These are phyloP conservation scores for Aspergillus baeticus DNA, from an alignment of 495 filamentous ascomycete genomes.

Conservation along the genomic window DNA sequence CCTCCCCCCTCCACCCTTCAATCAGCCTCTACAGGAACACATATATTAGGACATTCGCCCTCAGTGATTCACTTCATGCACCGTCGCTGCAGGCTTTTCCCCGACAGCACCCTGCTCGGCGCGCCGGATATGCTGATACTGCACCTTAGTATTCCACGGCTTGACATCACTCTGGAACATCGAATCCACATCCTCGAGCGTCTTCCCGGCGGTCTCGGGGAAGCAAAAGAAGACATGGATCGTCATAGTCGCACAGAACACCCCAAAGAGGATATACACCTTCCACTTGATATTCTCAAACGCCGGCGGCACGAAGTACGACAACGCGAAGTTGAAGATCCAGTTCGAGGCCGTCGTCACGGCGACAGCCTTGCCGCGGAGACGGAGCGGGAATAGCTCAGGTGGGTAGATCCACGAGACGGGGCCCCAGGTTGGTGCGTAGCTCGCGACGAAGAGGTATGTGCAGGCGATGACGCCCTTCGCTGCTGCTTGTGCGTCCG, in stretches of 20 bases:
- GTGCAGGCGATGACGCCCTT: slow-evolving; percentile 63
- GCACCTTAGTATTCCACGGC: slow-evolving; percentile 12
- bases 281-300: slow-evolving; percentile 71
- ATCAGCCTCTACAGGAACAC: too few relatives aligned
- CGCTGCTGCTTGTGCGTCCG: slow-evolving; percentile 37
- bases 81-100: neutral
- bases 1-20: too few relatives aligned
- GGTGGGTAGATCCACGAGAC: slow-evolving; percentile 65
- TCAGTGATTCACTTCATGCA: neutral
- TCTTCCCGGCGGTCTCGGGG: slow-evolving; percentile 77
- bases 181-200: slow-evolving; percentile 71
- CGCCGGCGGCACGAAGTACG: slow-evolving; percentile 69
- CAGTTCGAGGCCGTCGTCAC: slow-evolving; percentile 70
- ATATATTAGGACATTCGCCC: too few relatives aligned
- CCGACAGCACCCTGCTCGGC: neutral
- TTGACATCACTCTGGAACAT: slow-evolving; percentile 55
- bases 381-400: slow-evolving; percentile 63
- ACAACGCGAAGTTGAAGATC: slow-evolving; percentile 76
- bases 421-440: slow-evolving; percentile 58
- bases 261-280: slow-evolving; percentile 73
- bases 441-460: slow-evolving; percentile 63
- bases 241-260: slow-evolving; percentile 67
- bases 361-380: slow-evolving; percentile 64
- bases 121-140: neutral
- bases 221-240: slow-evolving; percentile 77